These are phyloP conservation scores for Hyaloscypha finlandica DNA, from an alignment of 495 filamentous ascomycete genomes.

Conservation along the genomic window DNA sequence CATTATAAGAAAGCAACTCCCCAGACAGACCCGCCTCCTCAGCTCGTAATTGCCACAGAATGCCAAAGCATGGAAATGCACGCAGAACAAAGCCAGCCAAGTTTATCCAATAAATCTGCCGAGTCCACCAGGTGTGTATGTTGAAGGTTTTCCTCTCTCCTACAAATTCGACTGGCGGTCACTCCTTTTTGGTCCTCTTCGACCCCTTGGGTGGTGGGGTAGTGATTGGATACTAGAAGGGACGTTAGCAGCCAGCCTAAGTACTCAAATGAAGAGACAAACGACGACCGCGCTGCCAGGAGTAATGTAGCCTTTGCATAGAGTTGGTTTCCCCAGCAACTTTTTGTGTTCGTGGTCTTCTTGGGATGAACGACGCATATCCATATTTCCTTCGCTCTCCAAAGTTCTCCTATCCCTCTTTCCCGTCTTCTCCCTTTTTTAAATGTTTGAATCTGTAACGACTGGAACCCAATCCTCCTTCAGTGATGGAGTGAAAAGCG, in stretches of 20 bases:
- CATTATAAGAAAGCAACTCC: not conserved
- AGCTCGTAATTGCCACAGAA: not conserved
- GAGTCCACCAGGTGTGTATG: not conserved
- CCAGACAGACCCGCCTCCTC: not conserved
- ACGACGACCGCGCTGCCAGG: too few species aligned
- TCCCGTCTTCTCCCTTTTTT: not conserved
- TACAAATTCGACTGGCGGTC: not conserved
- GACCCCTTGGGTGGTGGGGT: not conserved
- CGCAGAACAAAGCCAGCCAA: not conserved
- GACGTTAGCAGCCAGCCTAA: not conserved
- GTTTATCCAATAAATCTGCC: not conserved
- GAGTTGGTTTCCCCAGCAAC: not conserved
- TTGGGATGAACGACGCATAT: not conserved
- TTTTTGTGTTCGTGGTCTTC: not conserved
- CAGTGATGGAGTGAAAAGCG: not conserved
- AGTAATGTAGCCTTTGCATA: not conserved
- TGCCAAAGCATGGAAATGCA: not conserved
- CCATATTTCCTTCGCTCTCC: not conserved
- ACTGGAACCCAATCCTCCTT: not conserved
- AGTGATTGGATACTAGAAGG: not conserved
- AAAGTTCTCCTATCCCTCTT: not conserved
- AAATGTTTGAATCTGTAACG: not conserved
- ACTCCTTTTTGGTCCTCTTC: not conserved
- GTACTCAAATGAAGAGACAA: not conserved
- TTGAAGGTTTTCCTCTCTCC: not conserved